Evolutionary conservation across 129 eudicot genomes (phyloP), one percentile per base, ranked within the genome.

Genomic region (Flaveria sonorensis): DNA sequence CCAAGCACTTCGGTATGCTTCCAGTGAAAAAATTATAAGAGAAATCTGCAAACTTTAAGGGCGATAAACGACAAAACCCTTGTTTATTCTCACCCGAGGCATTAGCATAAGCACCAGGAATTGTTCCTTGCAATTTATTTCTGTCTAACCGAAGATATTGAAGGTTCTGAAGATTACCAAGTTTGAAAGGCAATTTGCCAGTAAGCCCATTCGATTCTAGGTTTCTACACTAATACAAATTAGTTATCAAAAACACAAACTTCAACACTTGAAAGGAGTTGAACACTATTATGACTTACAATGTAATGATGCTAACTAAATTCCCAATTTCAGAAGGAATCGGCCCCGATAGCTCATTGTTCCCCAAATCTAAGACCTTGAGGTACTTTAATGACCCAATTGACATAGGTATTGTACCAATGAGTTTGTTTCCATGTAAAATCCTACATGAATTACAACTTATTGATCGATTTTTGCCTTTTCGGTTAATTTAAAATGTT

Each of bases 341-440:
- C 15, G 92, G 87, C 32, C 99, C 99, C 26, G 99, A 79, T 70
- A 95, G 83, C 77, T 83, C 90, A 70, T 95, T 95, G 36, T 62
- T 82, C 70, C 97, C 93, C 83, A 95, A 85, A 86, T 95, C 99
- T 87, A 95, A 85, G 59, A 85, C 88, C 80, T 69, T 83, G 69
- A 95, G 90, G 78, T 78, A 66, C 77, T 89, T 89, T 83, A 95
- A 75, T 85, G 78, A 30, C 74, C 97, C 96, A 69, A 95, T 86
- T 81, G 91, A 92, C 80, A 76, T 86, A 7, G 99, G 99, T 70
- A 95, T 91, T 68, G 89, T n/a, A 73, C 99, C 97, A 70, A 91
- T 85, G 72, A 95, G 83, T 78, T 77, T 80, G 78, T 95, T 95
- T 56, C 87, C 96, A 84, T 87, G 89, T 76, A 95, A 84, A 62